Evolutionary conservation across 441 rosid species (phyloP), one percentile per base, ranked within the genome.

Genomic region (Monsonia emarginata): DNA sequence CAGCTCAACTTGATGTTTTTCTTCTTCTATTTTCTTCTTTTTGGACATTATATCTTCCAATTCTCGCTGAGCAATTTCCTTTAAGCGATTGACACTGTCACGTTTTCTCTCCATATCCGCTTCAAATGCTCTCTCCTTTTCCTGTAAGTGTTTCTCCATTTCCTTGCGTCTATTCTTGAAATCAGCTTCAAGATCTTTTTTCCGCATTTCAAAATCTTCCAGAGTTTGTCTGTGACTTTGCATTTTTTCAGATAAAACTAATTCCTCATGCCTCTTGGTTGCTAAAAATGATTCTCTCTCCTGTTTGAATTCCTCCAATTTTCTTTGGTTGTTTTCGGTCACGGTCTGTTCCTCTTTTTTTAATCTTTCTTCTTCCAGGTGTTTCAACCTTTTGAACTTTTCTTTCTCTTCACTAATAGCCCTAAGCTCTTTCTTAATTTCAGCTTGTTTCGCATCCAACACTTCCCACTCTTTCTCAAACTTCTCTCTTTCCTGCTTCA

Each of bases 381-480:
- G 69, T 78, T 61, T 79, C 71, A 77, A 65, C 74, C 78, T 83
- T 63, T 81, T 81, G 13, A 85, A 65, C 74, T 78, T 85, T 48
- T 78, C 84, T 60, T 81, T 89, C 74, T 83, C 90, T 60, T 79
- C 79, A 58, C 54, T 67, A 77, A 84, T 70, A 60, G 74, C 74
- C 66, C 70, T 78, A 68, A 75, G 81, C 65, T 75, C 83, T 74
- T 82, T 75, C 54, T 57, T 62, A 56, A 82, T 73, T 64, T 80
- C 82, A 67, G 68, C 76, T 74, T 81, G 87, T 78, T 85, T 88
- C 72, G 78, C 87, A 83, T 88, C 95, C 79, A 93, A 77, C 54
- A 71, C 82, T 67, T 82, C 88, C 88, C 91, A 84, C 61, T 90
- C 95, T 74, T 80, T 87, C 85, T 88, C 89, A 77, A 88, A 90